Percentiles rank a stretch among this genome's conserved stretches.
Evolutionary conservation across 306 rosid species (phyloP).

Genomic region (Myrica gale): DNA sequence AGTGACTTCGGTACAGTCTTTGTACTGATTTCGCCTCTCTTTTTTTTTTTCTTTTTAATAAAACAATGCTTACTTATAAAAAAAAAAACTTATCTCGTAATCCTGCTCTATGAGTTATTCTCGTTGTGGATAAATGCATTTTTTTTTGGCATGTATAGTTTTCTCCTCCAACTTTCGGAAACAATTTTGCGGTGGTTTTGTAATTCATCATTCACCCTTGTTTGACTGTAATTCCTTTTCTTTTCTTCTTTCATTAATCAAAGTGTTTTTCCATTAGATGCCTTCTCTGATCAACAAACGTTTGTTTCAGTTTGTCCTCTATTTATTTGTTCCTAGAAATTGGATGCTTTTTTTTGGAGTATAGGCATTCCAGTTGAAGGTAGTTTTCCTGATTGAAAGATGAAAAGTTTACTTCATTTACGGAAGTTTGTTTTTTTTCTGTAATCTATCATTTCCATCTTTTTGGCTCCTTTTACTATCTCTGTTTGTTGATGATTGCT

Average conservation of each 20-base stretch:
- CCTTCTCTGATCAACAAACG: not conserved
- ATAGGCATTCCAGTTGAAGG: not conserved
- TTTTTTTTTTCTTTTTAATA: too few relatives aligned
- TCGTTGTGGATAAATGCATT: not conserved
- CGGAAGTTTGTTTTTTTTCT: not conserved
- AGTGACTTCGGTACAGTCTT: too few relatives aligned
- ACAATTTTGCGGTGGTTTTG: not conserved
- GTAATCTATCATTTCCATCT: not conserved
- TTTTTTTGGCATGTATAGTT: not conserved
- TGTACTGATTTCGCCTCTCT: too few relatives aligned
- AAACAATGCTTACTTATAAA: too few relatives aligned
- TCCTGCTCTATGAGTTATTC: not conserved
- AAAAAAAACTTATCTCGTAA: not conserved
- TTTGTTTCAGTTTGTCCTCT: not conserved
- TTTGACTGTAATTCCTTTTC: not conserved
- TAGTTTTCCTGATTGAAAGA: not conserved
- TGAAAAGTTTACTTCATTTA: not conserved
- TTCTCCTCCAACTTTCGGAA: not conserved
- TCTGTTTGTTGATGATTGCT: not conserved
- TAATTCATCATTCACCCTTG: not conserved
- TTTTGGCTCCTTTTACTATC: too few relatives aligned
- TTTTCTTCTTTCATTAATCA: not conserved
- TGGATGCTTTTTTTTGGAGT: not conserved
- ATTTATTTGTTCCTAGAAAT: not conserved
- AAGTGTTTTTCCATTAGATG: not conserved